Evolutionary conservation across 129 eudicot species (phyloP), one percentile per base, ranked within the genome.

Genomic region (Saposhnikovia divaricata): DNA sequence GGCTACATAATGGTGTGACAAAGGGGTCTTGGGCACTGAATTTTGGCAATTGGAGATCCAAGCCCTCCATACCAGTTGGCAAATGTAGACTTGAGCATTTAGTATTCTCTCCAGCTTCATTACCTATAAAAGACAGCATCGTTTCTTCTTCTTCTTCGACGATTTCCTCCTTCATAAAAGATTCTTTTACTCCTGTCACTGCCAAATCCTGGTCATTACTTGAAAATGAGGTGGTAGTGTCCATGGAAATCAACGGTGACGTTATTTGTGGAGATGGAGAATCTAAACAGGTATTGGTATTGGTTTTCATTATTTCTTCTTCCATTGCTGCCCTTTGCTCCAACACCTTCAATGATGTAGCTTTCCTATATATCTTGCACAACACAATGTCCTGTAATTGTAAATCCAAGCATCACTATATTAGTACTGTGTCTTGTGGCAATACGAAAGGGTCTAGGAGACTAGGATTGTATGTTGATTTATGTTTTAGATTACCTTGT

Each of bases 351-450:
- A 91, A 78, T 21, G 94, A 91, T 65, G 94, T 91, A 76, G 98
- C 98, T 86, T 93, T 93, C 80, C 90, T 86, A 81, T 93, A 93
- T 82, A 89, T 83, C 83, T 93, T 93, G 63, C 98, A 90, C 79
- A 91, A 44, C 57, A 90, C 98, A 65, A 86, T 87, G 57, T 93
- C 96, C 92, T 91, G 92, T 71, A 71, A 4, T 71, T 71, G 27
- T 39, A 34, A 71, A 39, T 15, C 25, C 75, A 71, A 18, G 75
- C 14, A 39, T 37, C 43, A 71, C 27, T 71, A n/a, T n/a, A n/a
- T n/a, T n/a, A n/a, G n/a, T n/a, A 34, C 37, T 34, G 37, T 34
- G 37, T 34, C 37, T 34, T 34, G 37, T 34, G 2, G 37, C 37
- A 34, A 34, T 34, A 34, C 2, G 37, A 34, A 34, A 34, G 37